Evolutionary conservation across 768 basidiomycete genomes (phyloP).

Genomic region (Dentipellis fragilis): DNA sequence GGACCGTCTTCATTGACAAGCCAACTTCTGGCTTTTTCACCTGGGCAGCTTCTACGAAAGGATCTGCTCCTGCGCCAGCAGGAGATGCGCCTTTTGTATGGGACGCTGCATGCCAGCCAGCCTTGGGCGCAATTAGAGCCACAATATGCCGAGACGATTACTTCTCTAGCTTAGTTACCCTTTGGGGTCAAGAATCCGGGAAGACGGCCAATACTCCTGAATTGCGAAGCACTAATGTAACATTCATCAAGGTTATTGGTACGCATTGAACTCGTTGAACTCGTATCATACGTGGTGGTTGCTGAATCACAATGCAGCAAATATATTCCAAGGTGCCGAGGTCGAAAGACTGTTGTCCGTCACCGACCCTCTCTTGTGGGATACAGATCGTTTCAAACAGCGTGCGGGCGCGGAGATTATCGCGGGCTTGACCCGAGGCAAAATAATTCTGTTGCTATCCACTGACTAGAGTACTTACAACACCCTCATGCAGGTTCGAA

Average conservation of each 20-base stretch:
- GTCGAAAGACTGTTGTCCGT: conserved; percentile 43
- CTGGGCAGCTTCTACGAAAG: conserved; percentile 59
- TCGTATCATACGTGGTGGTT: background rate
- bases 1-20: conserved; percentile 59
- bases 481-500: conserved; percentile 49
- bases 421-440: conserved; percentile 67
- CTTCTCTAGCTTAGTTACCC: conserved; percentile 45
- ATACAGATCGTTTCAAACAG: conserved; percentile 76
- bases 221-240: conserved; percentile 42
- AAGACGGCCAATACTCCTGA: conserved; percentile 42
- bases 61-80: conserved; percentile 35
- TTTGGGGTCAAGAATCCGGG: conserved; percentile 79
- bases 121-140: conserved; percentile 41
- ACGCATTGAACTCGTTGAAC: conserved; percentile 11
- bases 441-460: conserved; percentile 6
- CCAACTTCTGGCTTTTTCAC: conserved; percentile 68
- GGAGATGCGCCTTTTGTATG: conserved; percentile 34
- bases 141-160: conserved; percentile 41
- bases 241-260: conserved; percentile 42
- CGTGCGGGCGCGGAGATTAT: conserved; percentile 70
- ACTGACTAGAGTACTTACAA: conserved; percentile 3
- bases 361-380: conserved; percentile 53
- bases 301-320: conserved; percentile 34
- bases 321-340: conserved; percentile 46
- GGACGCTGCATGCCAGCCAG: conserved; percentile 42